phyloP scores from a whole-genome alignment of 163 green algal genomes.

The Coccomyxa subellipsoidea region DNA sequence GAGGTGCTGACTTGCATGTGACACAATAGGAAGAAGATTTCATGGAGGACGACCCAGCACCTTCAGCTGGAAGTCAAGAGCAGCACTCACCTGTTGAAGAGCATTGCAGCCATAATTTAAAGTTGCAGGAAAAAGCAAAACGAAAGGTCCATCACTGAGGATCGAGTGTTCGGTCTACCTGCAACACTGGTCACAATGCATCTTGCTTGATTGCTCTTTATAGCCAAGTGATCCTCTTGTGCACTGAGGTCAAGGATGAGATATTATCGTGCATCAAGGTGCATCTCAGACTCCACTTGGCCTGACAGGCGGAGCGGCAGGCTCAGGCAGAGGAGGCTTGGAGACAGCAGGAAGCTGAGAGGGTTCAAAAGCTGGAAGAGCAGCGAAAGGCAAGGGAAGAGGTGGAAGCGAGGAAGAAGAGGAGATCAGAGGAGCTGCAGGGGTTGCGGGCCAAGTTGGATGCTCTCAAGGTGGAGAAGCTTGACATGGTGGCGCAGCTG shows the following conservation, averaged over 20 bases:
- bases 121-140: neutral
- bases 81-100: too few species aligned
- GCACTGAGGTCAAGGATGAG: too few species aligned
- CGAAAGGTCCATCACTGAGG: neutral
- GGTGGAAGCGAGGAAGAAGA: neutral
- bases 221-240: too few species aligned
- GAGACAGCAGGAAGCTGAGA: neutral
- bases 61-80: too few species aligned
- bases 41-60: too few species aligned
- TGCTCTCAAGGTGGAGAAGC: neutral
- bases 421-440: neutral
- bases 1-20: too few species aligned
- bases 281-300: neutral
- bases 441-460: neutral
- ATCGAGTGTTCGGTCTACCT: neutral
- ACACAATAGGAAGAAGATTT: too few species aligned
- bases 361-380: neutral
- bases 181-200: too few species aligned
- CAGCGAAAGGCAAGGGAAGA: neutral
- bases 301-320: neutral
- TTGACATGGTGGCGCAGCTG: neutral
- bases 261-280: too few species aligned
- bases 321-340: neutral
- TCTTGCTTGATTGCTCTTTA: too few species aligned
- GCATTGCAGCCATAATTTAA: neutral